phyloP scores from a whole-genome alignment of 805 yeast genomes.

The Wickerhamiella kurtzmanii region DNA sequence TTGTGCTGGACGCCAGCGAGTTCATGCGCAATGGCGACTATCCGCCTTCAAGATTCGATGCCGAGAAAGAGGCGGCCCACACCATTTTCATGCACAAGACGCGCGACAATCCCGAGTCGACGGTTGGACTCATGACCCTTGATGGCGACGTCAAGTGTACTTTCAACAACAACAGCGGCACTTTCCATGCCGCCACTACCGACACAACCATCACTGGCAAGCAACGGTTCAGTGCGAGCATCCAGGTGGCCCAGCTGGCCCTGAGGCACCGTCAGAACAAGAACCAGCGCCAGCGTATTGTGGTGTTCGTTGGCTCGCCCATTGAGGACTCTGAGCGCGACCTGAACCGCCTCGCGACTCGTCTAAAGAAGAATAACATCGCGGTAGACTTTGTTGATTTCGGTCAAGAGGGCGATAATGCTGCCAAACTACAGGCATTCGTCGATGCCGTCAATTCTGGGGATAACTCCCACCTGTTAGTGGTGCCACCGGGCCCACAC shows the following conservation, averaged over 20 bases:
- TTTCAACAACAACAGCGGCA: constrained; percentile 75
- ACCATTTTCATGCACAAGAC: constrained; percentile 74
- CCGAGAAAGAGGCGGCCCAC: constrained; percentile 83
- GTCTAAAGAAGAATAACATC: constrained; percentile 82
- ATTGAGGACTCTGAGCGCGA: constrained; percentile 54
- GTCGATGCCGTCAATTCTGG: constrained; percentile 53
- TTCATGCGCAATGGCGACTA: constrained; percentile 93
- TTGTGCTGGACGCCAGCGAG: constrained; percentile 91
- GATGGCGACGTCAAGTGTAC: constrained; percentile 89
- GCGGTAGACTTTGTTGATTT: constrained; percentile 83
- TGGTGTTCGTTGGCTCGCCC: constrained; percentile 84
- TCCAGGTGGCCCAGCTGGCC: constrained; percentile 89
- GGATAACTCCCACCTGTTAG: constrained; percentile 48
- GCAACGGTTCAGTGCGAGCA: constrained; percentile 60
- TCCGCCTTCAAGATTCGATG: constrained; percentile 74
- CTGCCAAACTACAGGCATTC: constrained; percentile 67
- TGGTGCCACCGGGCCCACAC: constrained; percentile 79
- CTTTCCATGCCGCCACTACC: constrained; percentile 70
- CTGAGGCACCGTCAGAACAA: constrained; percentile 93
- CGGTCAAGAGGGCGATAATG: constrained; percentile 75
- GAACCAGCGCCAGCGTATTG: constrained; percentile 78
- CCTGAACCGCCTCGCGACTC: constrained; percentile 72
- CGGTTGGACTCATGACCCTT: constrained; percentile 81
- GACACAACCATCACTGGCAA: constrained; percentile 58
- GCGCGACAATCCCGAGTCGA: constrained; percentile 81